A percentile compares a stretch with the other conserved stretches of the same genome.
Conservation (phyloP, 441 rosid genomes). For the Populus hybrid region DNA sequence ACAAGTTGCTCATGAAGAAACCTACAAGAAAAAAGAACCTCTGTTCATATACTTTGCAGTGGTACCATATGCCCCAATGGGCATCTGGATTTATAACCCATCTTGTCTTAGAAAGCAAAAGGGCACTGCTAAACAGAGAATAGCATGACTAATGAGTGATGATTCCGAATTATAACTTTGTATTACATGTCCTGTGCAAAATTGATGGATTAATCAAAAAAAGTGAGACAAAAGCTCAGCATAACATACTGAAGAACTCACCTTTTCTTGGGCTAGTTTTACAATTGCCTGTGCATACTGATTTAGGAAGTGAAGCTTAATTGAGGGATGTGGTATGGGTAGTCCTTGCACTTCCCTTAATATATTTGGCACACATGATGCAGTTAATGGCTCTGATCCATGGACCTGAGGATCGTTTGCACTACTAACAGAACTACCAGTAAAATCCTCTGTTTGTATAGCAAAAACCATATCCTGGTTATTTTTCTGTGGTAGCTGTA, state of each 20-base stretch:
- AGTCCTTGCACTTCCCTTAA: slow-evolving; percentile 49
- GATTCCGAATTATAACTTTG: no score
- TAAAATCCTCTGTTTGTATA: slow-evolving; percentile 30
- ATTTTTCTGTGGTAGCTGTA: slow-evolving; percentile 32
- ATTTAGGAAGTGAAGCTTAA: slow-evolving; percentile 50
- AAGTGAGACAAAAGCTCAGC: background rate
- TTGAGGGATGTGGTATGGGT: slow-evolving; percentile 51
- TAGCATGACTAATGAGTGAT: background rate
- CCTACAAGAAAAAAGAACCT: background rate
- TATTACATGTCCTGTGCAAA: background rate
- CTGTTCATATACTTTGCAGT: background rate
- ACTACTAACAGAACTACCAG: background rate
- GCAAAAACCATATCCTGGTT: slow-evolving; percentile 30
- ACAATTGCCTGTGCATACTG: slow-evolving; percentile 50
- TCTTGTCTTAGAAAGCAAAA: background rate
- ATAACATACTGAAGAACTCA: slow-evolving; percentile 11
- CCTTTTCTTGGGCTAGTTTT: slow-evolving; percentile 63
- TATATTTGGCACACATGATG: slow-evolving; percentile 18
- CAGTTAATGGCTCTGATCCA: slow-evolving; percentile 32
- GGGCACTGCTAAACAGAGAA: background rate
- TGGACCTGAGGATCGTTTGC: slow-evolving; percentile 26
- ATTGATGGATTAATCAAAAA: slow-evolving; percentile 6
- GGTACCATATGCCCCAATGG: background rate
- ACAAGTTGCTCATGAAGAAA: background rate
- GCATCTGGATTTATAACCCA: background rate